These are phyloP conservation scores for Raphanus sativus DNA, from an alignment of 345 rosid genomes.

Conservation along the genomic window DNA sequence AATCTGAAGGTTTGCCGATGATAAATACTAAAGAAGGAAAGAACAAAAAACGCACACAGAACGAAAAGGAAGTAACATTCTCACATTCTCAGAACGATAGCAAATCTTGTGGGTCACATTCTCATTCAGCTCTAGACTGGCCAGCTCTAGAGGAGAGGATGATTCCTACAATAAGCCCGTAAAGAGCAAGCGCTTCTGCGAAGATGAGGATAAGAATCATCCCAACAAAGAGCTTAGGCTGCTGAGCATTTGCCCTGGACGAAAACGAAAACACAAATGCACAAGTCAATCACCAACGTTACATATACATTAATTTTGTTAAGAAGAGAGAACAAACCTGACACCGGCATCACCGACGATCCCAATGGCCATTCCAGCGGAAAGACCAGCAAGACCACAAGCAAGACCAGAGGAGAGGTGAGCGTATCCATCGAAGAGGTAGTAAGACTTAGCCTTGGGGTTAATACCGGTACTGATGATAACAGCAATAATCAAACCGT, in stretches of 20 bases:
- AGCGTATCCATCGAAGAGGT: constrained; percentile 45
- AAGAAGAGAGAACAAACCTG: constrained; percentile 28
- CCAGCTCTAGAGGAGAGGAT: constrained; percentile 46
- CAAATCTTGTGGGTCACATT: not conserved
- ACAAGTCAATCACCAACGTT: not conserved
- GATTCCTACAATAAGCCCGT: constrained; percentile 44
- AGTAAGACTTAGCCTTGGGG: constrained; percentile 47
- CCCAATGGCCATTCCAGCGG: constrained; percentile 46
- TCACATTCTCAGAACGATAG: not conserved
- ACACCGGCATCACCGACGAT: constrained; percentile 46
- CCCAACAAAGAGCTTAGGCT: constrained; percentile 45
- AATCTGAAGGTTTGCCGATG: constrained; percentile 3
- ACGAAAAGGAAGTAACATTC: constrained; percentile 11
- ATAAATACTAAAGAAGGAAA: constrained; percentile 26
- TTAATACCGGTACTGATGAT: constrained; percentile 46
- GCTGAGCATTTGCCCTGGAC: constrained; percentile 46
- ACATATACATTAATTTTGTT: not conserved
- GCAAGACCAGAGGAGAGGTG: constrained; percentile 45
- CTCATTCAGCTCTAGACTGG: constrained; percentile 45
- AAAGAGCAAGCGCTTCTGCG: constrained; percentile 44
- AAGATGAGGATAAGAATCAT: constrained; percentile 45
- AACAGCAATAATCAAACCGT: constrained; percentile 43
- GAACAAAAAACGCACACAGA: constrained; percentile 22
- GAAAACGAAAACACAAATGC: not conserved
- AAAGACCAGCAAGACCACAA: constrained; percentile 48